These are phyloP conservation scores for Mucor sp. DNA, from an alignment of 371 early-diverging fungal genomes.

Conservation along the genomic window DNA sequence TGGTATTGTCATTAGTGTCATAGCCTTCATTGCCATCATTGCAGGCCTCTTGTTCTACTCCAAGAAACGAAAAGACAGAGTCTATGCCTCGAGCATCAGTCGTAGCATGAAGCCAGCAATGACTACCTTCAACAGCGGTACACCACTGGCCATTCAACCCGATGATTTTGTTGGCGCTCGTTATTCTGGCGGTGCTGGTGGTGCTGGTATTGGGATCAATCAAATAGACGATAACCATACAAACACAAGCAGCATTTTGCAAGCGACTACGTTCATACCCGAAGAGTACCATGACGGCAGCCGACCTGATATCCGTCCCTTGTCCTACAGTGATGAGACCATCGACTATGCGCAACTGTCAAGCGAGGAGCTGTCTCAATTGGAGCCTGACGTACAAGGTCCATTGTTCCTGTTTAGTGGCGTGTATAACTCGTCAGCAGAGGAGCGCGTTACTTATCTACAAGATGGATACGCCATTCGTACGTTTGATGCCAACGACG, in stretches of 20 bases:
- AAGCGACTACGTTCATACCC: neutral
- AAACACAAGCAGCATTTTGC: slow-evolving; percentile 7
- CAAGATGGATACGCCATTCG: slow-evolving; percentile 13
- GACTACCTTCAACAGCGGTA: neutral
- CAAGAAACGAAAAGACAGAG: neutral
- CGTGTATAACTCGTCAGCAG: slow-evolving; percentile 2
- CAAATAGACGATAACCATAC: neutral
- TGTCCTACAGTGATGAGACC: slow-evolving; percentile 6
- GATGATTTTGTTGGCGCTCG: neutral
- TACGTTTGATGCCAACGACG: slow-evolving; percentile 15
- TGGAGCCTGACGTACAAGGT: slow-evolving; percentile 19
- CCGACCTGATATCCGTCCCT: slow-evolving; percentile 23
- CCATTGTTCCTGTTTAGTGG: slow-evolving; percentile 21
- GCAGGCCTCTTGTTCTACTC: neutral
- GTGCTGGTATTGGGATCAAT: neutral
- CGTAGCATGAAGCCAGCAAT: neutral
- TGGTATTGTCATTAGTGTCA: slow-evolving; percentile 21
- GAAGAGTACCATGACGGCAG: slow-evolving; percentile 15
- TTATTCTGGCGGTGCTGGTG: neutral
- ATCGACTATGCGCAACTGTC: slow-evolving; percentile 21
- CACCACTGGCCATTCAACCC: slow-evolving; percentile 1
- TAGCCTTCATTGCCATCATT: slow-evolving; percentile 8
- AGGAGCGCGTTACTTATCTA: slow-evolving; percentile 6
- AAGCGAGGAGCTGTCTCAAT: slow-evolving; percentile 8
- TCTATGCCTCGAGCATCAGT: neutral